Evolutionary conservation across 768 basidiomycete genomes (phyloP).

Genomic region (Thelephora ganbajun): DNA sequence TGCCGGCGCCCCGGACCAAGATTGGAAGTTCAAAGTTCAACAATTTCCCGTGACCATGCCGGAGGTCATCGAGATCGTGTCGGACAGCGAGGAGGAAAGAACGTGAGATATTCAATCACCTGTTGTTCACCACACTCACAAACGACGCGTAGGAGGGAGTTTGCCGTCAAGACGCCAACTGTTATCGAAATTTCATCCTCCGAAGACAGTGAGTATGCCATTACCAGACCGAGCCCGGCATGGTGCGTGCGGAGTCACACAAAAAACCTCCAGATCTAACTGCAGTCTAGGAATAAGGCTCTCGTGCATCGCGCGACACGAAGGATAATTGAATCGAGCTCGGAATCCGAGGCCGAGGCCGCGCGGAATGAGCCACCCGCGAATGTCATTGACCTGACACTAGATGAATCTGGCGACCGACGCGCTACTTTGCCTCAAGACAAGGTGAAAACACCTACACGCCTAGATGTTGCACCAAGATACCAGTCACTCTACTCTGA

Average conservation of each 20-base stretch:
- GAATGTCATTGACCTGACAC: not conserved
- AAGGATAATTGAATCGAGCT: conserved; percentile 2
- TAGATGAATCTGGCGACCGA: not conserved
- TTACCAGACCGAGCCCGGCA: not conserved
- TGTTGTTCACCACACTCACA: not conserved
- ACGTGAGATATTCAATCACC: conserved; percentile 13
- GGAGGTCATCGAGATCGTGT: conserved; percentile 20
- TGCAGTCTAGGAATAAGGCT: not conserved
- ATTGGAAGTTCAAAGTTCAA: not conserved
- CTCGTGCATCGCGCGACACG: conserved; percentile 1
- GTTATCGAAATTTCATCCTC: conserved; percentile 31
- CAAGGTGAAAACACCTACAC: not conserved
- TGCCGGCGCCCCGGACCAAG: no score
- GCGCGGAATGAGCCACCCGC: not conserved
- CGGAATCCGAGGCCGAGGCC: not conserved
- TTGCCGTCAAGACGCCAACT: conserved; percentile 7
- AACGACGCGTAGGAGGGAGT: not conserved
- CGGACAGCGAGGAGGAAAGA: conserved; percentile 38
- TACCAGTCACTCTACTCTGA: conserved; percentile 6
- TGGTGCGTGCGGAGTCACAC: not conserved
- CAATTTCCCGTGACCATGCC: not conserved
- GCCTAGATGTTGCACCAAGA: not conserved
- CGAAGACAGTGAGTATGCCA: conserved; percentile 8
- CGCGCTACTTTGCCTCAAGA: not conserved
- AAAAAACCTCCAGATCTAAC: not conserved